These are phyloP conservation scores for Tetradesmus obliquus DNA, from an alignment of 139 green algal species.

Conservation along the genomic window DNA sequence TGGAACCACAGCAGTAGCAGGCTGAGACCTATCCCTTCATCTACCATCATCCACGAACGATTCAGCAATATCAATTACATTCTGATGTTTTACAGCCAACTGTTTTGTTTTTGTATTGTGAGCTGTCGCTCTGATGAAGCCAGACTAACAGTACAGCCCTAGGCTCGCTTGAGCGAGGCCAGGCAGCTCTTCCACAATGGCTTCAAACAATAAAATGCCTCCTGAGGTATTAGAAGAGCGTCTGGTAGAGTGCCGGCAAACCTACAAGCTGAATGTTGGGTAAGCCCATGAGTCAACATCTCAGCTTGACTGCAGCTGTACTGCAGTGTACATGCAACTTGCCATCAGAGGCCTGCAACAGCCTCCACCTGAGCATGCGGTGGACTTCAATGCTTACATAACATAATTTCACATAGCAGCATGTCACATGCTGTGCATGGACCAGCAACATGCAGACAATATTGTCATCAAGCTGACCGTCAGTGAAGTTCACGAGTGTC, in stretches of 20 bases:
- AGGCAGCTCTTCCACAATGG: not conserved
- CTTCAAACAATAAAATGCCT: not conserved
- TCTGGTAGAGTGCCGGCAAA: slow-evolving; percentile 70
- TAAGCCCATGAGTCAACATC: slow-evolving; percentile 47
- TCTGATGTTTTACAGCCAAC: too few relatives aligned
- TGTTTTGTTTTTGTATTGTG: too few relatives aligned
- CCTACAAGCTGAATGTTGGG: slow-evolving; percentile 80
- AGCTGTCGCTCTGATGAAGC: not conserved
- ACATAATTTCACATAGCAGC: too few relatives aligned
- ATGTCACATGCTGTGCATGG: too few relatives aligned
- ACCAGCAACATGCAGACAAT: too few relatives aligned
- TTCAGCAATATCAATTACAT: too few relatives aligned
- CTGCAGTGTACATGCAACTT: not conserved
- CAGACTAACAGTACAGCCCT: not conserved
- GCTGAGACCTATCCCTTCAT: not conserved
- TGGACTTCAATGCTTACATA: too few relatives aligned
- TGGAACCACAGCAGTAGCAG: not conserved
- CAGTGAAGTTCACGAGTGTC: not conserved
- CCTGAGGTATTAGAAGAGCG: slow-evolving; percentile 66
- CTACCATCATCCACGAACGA: not conserved
- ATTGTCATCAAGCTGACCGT: too few relatives aligned
- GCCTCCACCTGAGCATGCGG: too few relatives aligned
- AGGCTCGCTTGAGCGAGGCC: not conserved
- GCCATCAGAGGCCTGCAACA: not conserved
- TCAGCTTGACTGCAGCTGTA: not conserved